phyloP scores from a whole-genome alignment of 176 grass and related monocot species.

The Oryza brachyantha region DNA sequence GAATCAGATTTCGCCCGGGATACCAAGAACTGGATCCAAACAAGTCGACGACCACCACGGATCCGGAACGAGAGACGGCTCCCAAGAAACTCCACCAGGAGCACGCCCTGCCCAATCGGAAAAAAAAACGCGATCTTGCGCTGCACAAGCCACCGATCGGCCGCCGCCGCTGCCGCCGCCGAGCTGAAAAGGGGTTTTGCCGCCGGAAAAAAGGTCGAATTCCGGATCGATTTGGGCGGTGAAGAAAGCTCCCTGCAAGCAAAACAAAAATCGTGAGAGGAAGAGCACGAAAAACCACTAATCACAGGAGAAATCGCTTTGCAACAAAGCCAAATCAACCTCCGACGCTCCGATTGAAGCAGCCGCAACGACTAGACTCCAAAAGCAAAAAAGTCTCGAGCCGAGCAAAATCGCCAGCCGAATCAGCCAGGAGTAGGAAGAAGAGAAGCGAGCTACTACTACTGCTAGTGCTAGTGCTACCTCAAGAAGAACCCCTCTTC shows the following conservation, averaged over 20 bases:
- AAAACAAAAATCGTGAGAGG: background rate
- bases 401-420: background rate
- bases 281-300: background rate
- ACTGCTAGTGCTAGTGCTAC: no score
- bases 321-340: constrained; percentile 15
- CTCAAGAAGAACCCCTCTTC: background rate
- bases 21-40: constrained; percentile 12
- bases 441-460: background rate
- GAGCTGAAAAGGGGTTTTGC: background rate
- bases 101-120: constrained; percentile 26
- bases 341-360: constrained; percentile 9
- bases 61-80: constrained; percentile 1
- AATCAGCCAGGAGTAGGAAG: background rate
- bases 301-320: background rate
- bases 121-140: constrained; percentile 12
- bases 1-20: background rate
- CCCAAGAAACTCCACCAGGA: constrained; percentile 10
- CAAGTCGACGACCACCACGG: constrained; percentile 19
- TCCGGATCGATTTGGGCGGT: background rate
- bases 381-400: background rate
- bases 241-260: constrained; percentile 31
- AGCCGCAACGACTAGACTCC: background rate
- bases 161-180: background rate
- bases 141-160: constrained; percentile 10
- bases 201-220: constrained; percentile 10